A percentile compares a stretch with the other conserved stretches of the same genome.
Evolutionary conservation across 257 asterid species (phyloP).

Genomic region (Verbena officinalis): DNA sequence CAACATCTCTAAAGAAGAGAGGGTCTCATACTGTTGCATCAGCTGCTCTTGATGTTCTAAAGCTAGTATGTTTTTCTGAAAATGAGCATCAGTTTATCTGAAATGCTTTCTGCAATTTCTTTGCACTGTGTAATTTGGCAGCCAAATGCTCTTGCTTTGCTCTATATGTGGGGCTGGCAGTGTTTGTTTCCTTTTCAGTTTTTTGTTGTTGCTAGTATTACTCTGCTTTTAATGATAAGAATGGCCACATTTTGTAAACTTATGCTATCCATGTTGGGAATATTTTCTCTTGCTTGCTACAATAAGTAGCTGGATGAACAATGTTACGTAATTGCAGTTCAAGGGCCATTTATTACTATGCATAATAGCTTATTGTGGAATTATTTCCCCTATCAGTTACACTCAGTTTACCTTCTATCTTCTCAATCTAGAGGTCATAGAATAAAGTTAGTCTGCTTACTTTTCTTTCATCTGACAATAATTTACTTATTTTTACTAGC

Average conservation of each 20-base stretch:
- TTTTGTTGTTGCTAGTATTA: not conserved
- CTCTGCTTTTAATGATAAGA: conserved; percentile 4
- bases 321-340: not conserved
- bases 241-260: conserved; percentile 13
- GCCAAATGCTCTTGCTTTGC: too few species aligned
- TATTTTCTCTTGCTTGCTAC: conserved; percentile 9
- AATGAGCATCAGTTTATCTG: conserved; percentile 13
- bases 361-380: conserved; percentile 4
- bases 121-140: conserved; percentile 8
- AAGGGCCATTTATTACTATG: not conserved
- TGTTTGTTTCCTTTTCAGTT: too few species aligned
- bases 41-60: conserved; percentile 95
- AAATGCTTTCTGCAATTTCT: conserved; percentile 4
- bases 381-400: not conserved
- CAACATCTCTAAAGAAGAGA: conserved; percentile 75
- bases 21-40: conserved; percentile 88
- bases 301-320: not conserved
- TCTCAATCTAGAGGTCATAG: conserved; percentile 20
- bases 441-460: conserved; percentile 14
- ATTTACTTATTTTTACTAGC: conserved; percentile 48
- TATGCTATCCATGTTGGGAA: not conserved
- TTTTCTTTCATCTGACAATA: conserved; percentile 22
- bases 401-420: conserved; percentile 19
- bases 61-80: conserved; percentile 64
- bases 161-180: too few species aligned